Percentiles rank a stretch among this genome's conserved stretches.
phyloP scores from a whole-genome alignment of 306 rosid genomes.

The Begonia masoniana region DNA sequence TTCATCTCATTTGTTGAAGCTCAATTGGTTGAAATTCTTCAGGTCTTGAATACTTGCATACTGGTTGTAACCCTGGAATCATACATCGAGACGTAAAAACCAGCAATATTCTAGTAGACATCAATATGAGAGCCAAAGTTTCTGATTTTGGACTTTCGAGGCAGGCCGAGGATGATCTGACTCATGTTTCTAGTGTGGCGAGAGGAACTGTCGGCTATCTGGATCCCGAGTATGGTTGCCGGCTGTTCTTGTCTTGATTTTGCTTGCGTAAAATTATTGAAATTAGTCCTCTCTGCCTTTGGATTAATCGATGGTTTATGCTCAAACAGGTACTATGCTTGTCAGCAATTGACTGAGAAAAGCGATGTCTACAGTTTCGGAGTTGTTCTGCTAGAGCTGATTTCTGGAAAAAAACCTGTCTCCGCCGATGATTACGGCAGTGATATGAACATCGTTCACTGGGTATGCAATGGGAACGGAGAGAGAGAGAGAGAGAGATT shows the following conservation, averaged over 20 bases:
- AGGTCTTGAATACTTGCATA: constrained; percentile 96
- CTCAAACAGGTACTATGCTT: constrained; percentile 70
- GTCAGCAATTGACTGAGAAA: constrained; percentile 84
- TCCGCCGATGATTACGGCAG: constrained; percentile 78
- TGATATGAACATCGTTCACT: constrained; percentile 88
- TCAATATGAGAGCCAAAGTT: constrained; percentile 94
- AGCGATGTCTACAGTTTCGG: constrained; percentile 96
- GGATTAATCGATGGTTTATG: not conserved
- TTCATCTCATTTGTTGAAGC: constrained; percentile 5
- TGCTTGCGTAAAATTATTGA: no score
- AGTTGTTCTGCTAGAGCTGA: constrained; percentile 80
- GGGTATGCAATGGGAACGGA: constrained; percentile 39
- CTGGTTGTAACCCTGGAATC: constrained; percentile 96
- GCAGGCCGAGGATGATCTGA: constrained; percentile 85
- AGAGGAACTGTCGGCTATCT: constrained; percentile 90
- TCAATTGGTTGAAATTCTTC: constrained; percentile 10
- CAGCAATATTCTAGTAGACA: constrained; percentile 86
- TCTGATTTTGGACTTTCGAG: constrained; percentile 94
- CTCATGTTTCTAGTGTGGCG: constrained; percentile 87
- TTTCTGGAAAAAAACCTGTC: constrained; percentile 78
- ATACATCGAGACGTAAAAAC: constrained; percentile 92
- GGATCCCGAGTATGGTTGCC: constrained; percentile 79
- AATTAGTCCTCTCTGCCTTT: not conserved
- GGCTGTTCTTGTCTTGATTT: no score
- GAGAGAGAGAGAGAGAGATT: not conserved